These are phyloP conservation scores for Starmerella lactis-condensi DNA, from an alignment of 805 yeast species.

Conservation along the genomic window DNA sequence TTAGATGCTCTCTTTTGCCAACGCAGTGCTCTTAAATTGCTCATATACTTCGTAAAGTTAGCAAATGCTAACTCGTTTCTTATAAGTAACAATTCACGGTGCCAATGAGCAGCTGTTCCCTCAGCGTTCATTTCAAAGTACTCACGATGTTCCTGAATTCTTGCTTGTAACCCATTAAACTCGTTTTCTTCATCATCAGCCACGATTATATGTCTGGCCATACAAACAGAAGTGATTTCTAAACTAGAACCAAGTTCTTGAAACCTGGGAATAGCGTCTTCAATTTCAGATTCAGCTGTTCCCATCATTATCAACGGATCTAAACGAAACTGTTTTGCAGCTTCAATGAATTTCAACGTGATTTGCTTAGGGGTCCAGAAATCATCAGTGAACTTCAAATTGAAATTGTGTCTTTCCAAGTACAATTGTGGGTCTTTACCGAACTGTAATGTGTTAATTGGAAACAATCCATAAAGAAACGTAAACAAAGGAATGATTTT, in stretches of 20 bases:
- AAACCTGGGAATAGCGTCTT: slow-evolving; percentile 18
- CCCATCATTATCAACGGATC: slow-evolving; percentile 33
- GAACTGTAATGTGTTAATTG: slow-evolving; percentile 31
- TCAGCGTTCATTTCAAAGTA: slow-evolving; percentile 4
- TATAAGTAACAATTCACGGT: slow-evolving; percentile 37
- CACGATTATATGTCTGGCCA: slow-evolving; percentile 5
- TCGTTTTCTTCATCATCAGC: slow-evolving; percentile 1
- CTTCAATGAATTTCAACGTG: slow-evolving; percentile 17
- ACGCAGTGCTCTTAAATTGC: slow-evolving; percentile 24
- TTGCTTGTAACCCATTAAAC: slow-evolving; percentile 1
- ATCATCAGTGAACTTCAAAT: slow-evolving; percentile 14
- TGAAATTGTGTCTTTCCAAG: slow-evolving; percentile 14
- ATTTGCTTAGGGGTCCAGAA: slow-evolving; percentile 25
- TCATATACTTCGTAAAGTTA: slow-evolving; percentile 33
- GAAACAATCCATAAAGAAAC: slow-evolving; percentile 40
- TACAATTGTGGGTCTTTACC: slow-evolving; percentile 28
- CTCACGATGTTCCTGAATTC: neutral
- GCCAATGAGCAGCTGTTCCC: slow-evolving; percentile 11
- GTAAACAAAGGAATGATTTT: slow-evolving; percentile 27
- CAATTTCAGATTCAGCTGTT: slow-evolving; percentile 24
- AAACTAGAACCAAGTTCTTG: slow-evolving; percentile 22
- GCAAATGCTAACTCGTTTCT: slow-evolving; percentile 47
- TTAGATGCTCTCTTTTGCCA: slow-evolving; percentile 21
- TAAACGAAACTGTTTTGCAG: slow-evolving; percentile 25
- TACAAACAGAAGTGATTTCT: slow-evolving; percentile 24